Base-by-base conservation (phyloP, 2,329 filamentous ascomycete species). In the Microdochium nivale region DNA sequence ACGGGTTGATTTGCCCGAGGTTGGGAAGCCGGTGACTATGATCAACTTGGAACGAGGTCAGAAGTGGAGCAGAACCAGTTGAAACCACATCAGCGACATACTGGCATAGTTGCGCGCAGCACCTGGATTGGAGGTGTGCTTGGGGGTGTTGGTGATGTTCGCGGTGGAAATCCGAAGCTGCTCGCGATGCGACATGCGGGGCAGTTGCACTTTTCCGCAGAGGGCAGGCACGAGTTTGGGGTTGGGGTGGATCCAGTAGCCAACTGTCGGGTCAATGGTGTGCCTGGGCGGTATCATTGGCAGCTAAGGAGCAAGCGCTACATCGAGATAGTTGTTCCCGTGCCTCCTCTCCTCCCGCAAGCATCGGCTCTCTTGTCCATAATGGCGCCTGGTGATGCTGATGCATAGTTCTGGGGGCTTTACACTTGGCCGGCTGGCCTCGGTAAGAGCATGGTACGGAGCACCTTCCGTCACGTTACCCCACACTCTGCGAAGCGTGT, bases 1-100 rank as follows among this genome's bases (percentile, higher is more conserved):
- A 57, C 83, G 80, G 21, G 80, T 80, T 32, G 81, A 82, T 69
- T 87, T 87, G 65, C 84, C 84, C 27, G 83, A 86, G 56, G 81
- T 83, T 51, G 84, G 84, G 58, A 84, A 75, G 55, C 84, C 84
- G 50, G 82, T 81, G 54, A 87, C 66, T 59, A 86, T 82, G 60
- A 87, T 82, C 58, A 87, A 74, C 84, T 87, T 55, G 21, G 14
- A 13, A 47, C 10, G 24, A 16, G 46, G 24, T 66, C 13, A 44
- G 40, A 4, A 3, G 13, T 37, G 16, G 7, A 16, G 11, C 33
- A 7, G 16, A 3, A 16, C 7, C n/a, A 19, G n/a, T 9, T 14
- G 16, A 16, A 16, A 14, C 33, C 16, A 14, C 14, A 5, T 9
- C 13, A 37, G n/a, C 14, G 14, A 14, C 40, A 11, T 44, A 44